These are phyloP conservation scores for Kodamaea jinghongensis DNA, from an alignment of 805 yeast species.

Conservation along the genomic window DNA sequence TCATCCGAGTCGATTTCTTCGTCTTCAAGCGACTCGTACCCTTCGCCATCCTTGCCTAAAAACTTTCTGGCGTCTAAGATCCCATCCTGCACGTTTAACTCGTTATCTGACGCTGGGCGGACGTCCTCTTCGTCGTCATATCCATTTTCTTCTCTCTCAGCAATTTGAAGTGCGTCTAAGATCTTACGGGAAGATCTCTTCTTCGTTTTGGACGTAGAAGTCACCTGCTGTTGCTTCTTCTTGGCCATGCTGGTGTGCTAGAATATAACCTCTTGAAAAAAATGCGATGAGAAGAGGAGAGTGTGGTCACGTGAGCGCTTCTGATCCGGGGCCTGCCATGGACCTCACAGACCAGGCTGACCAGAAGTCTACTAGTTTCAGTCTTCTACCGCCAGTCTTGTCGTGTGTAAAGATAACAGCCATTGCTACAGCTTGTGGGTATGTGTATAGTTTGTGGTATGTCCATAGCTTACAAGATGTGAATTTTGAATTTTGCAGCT, in stretches of 20 bases:
- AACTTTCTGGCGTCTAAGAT: constrained; percentile 41
- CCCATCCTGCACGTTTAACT: constrained; percentile 31
- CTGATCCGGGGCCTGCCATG: too few species aligned
- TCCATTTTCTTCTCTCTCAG: constrained; percentile 36
- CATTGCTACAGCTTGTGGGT: too few species aligned
- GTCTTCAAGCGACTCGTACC: constrained; percentile 44
- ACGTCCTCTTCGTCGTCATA: constrained; percentile 18
- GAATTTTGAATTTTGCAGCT: too few species aligned
- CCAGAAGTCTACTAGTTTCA: too few species aligned
- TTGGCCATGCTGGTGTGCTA: constrained; percentile 9
- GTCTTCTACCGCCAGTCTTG: too few species aligned
- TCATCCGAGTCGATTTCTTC: constrained; percentile 84
- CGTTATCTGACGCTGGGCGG: neutral
- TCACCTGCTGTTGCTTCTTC: constrained; percentile 12
- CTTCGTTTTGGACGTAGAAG: constrained; percentile 18
- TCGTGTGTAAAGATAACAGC: too few species aligned
- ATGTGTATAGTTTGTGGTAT: too few species aligned
- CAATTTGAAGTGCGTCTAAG: constrained; percentile 45
- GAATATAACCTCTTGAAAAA: constrained; percentile 1
- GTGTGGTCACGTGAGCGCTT: constrained; percentile 7
- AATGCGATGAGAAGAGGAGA: constrained; percentile 2
- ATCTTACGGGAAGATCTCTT: constrained; percentile 36
- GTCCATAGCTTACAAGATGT: too few species aligned
- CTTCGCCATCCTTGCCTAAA: constrained; percentile 19
- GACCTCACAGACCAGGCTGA: too few species aligned